Conservation (phyloP, 306 rosid species). For the Vigna reflexopilosa region DNA sequence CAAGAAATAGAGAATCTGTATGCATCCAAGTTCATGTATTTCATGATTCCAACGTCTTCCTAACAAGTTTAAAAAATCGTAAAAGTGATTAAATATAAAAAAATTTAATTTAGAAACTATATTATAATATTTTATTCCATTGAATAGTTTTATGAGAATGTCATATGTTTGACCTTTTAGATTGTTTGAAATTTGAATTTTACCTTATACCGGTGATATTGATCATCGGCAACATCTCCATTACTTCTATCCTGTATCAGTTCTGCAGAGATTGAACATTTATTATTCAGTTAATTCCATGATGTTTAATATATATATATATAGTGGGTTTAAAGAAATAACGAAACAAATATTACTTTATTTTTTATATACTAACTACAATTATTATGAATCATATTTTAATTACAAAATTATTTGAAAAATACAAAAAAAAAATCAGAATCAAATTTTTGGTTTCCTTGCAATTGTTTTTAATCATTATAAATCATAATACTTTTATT, state of each 20-base stretch:
- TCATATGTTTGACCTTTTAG: background rate
- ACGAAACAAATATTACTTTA: background rate
- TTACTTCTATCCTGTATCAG: conserved; percentile 52
- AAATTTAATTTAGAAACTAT: background rate
- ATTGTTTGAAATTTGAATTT: background rate
- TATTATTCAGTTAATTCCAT: background rate
- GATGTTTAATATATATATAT: too few relatives aligned
- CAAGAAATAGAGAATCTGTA: conserved; percentile 77
- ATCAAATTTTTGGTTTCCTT: too few relatives aligned
- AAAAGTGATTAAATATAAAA: background rate
- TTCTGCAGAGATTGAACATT: conserved; percentile 40
- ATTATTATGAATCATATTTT: too few relatives aligned
- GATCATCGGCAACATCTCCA: conserved; percentile 54
- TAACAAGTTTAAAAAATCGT: background rate
- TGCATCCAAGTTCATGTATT: conserved; percentile 61
- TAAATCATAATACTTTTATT: too few relatives aligned
- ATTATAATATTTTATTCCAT: background rate
- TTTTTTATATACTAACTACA: too few relatives aligned
- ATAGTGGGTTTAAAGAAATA: background rate
- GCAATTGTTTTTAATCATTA: too few relatives aligned
- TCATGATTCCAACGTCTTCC: conserved; percentile 76
- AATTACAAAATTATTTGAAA: too few relatives aligned
- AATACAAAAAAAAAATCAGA: too few relatives aligned
- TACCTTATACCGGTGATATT: conserved; percentile 61
- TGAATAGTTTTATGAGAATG: background rate